Base-by-base conservation (phyloP, 371 early-diverging fungal genomes). In the Zychaea mexicana region DNA sequence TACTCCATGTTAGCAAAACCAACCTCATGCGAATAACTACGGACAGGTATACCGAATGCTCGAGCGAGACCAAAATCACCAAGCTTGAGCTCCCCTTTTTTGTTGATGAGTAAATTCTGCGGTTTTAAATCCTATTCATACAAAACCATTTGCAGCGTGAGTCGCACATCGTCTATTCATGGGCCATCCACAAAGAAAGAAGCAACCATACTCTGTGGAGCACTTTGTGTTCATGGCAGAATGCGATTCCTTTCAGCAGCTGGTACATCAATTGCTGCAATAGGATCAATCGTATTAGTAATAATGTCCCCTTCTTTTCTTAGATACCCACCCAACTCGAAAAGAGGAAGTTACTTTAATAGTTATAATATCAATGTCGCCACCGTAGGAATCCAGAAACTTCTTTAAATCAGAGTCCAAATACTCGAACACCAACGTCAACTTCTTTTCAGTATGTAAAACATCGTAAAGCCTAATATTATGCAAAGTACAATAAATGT, bases 1-100 rank as follows among this genome's bases (percentile, higher is more conserved):
- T n/a, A n/a, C n/a, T n/a, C n/a, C n/a, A n/a, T n/a, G n/a, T n/a
- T n/a, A n/a, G n/a, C n/a, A n/a, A n/a, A 12, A 30, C 54, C 81
- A 91, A 96, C 96, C 80, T 99, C 99, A 72, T 97, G 94, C 7
- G 99, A 97, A 74, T 97, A 99, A 65, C 94, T 94, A 73, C 95
- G 85, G 12, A 97, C 98, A 15, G 97, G 96, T 64, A 96, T 96
- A 36, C 99, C 98, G 75, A 98, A 96, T 9, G 97, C 97, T 57
- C 98, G 84, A 9, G 98, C 99, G 49, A 98, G 85, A 28, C 98
- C 99, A 79, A 98, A 99, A 83, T 99, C 99, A 42, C 88, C 98
- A 52, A 99, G 77, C 73, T 98, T 98, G 52, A 99, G 80, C 62
- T 96, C 96, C 52, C 92, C 89, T 67, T 90, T 88, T 85, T 90